Percentiles rank a stretch among this genome's conserved stretches.
Evolutionary conservation across 2,329 filamentous ascomycete genomes (phyloP).

Genomic region (Beauveria australis): DNA sequence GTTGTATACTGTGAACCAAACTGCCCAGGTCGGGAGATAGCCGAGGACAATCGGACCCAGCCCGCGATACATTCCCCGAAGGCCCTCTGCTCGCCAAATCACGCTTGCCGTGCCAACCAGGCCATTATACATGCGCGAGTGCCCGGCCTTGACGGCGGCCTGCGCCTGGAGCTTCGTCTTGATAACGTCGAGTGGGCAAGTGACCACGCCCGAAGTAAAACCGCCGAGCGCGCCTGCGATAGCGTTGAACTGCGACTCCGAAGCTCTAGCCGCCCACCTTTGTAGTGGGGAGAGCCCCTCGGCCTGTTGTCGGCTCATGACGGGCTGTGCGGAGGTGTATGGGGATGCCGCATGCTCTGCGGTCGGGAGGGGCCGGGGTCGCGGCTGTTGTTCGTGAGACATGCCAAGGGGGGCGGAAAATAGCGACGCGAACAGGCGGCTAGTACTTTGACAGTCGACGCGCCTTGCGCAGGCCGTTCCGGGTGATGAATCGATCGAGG

Average conservation of each 20-base stretch:
- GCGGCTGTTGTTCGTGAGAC: slow-evolving; percentile 42
- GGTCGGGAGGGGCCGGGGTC: slow-evolving; percentile 20
- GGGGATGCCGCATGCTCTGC: slow-evolving; percentile 31
- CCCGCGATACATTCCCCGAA: slow-evolving; percentile 86
- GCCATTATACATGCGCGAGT: slow-evolving; percentile 67
- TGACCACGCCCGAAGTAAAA: slow-evolving; percentile 87
- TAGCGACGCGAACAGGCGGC: slow-evolving; percentile 1
- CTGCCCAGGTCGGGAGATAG: slow-evolving; percentile 95
- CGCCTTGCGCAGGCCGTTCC: background rate
- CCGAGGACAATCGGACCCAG: slow-evolving; percentile 90
- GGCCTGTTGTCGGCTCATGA: slow-evolving; percentile 14
- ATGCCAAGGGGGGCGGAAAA: slow-evolving; percentile 26
- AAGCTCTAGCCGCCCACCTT: slow-evolving; percentile 47
- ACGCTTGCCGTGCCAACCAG: slow-evolving; percentile 76
- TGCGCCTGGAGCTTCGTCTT: slow-evolving; percentile 98
- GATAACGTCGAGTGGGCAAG: slow-evolving; percentile 95
- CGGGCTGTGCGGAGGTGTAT: slow-evolving; percentile 16
- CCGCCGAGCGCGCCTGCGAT: slow-evolving; percentile 82
- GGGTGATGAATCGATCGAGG: background rate
- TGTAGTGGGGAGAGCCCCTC: slow-evolving; percentile 38
- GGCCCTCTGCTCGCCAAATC: slow-evolving; percentile 82
- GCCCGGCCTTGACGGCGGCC: slow-evolving; percentile 45
- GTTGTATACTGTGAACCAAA: slow-evolving; percentile 96
- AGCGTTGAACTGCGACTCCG: slow-evolving; percentile 65
- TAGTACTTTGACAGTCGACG: background rate